Evolutionary conservation across 192 early-diverging fungal genomes (phyloP).

Genomic region (Rhizoclosmatium sp.): DNA sequence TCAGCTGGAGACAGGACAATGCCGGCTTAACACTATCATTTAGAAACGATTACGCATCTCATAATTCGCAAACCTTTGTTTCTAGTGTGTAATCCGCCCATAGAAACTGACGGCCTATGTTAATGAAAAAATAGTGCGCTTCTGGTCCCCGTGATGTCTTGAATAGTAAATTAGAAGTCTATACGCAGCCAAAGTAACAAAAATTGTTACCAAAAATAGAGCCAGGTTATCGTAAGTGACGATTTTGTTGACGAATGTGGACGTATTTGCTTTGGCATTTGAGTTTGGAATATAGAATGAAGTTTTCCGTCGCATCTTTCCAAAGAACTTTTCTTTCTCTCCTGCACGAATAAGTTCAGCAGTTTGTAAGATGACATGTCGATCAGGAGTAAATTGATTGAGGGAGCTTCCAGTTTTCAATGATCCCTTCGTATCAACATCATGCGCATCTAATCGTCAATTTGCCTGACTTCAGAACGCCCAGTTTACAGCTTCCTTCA

Average conservation of each 20-base stretch:
- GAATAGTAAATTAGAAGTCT: not conserved
- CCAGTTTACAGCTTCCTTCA: too few species aligned
- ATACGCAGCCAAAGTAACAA: not conserved
- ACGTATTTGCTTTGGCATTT: conserved; percentile 36
- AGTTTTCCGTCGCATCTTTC: conserved; percentile 34
- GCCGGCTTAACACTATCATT: conserved; percentile 65
- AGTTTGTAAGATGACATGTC: too few species aligned
- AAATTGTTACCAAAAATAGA: conserved; percentile 42
- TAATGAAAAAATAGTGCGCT: conserved; percentile 75
- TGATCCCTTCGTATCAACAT: too few species aligned
- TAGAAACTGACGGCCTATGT: conserved; percentile 72
- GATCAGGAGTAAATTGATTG: too few species aligned
- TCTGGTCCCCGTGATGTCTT: conserved; percentile 50
- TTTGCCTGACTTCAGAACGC: too few species aligned
- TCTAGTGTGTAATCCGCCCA: conserved; percentile 73
- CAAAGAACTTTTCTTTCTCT: conserved; percentile 41
- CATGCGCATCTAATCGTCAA: too few species aligned
- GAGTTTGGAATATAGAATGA: conserved; percentile 36
- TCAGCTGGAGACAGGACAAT: conserved; percentile 79
- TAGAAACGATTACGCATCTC: conserved; percentile 1
- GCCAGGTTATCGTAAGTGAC: conserved; percentile 56
- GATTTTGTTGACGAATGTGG: conserved; percentile 50
- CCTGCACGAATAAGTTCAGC: not conserved
- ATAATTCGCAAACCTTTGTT: conserved; percentile 60
- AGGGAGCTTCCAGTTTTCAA: too few species aligned